A percentile compares a stretch with the other conserved stretches of the same genome.
Conservation (phyloP, 257 asterid genomes). For the Handroanthus guayacan region DNA sequence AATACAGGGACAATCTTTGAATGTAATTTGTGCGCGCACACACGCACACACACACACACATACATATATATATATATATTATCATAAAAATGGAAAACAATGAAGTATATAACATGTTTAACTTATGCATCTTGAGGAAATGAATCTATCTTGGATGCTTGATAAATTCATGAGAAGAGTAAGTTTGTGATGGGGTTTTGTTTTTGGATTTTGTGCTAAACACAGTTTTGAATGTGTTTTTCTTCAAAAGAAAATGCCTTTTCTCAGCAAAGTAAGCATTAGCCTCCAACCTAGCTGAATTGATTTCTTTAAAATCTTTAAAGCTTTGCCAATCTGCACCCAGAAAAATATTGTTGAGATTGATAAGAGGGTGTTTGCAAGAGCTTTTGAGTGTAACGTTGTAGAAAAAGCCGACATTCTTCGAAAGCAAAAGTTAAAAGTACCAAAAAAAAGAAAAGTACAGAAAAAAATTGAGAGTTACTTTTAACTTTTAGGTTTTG, state of each 20-base stretch:
- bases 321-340: neutral
- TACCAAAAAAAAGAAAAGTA: neutral
- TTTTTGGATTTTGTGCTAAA: conserved; percentile 12
- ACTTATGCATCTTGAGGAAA: neutral
- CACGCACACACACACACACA: too few relatives aligned
- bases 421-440: too few relatives aligned
- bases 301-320: conserved; percentile 3
- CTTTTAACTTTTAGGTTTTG: neutral
- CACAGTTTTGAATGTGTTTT: neutral
- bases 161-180: neutral
- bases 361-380: too few relatives aligned
- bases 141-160: neutral
- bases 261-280: conserved; percentile 7
- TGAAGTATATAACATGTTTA: neutral
- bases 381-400: too few relatives aligned
- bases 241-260: conserved; percentile 25
- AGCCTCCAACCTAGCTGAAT: neutral
- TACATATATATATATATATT: too few relatives aligned
- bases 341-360: neutral
- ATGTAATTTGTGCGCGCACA: neutral
- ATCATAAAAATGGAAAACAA: too few relatives aligned
- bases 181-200: neutral
- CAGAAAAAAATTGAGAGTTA: neutral
- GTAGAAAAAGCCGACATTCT: too few relatives aligned
- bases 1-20: neutral